Conservation (phyloP, 1,284 basidiomycete species). For the Xerocomus minutiporus region DNA sequence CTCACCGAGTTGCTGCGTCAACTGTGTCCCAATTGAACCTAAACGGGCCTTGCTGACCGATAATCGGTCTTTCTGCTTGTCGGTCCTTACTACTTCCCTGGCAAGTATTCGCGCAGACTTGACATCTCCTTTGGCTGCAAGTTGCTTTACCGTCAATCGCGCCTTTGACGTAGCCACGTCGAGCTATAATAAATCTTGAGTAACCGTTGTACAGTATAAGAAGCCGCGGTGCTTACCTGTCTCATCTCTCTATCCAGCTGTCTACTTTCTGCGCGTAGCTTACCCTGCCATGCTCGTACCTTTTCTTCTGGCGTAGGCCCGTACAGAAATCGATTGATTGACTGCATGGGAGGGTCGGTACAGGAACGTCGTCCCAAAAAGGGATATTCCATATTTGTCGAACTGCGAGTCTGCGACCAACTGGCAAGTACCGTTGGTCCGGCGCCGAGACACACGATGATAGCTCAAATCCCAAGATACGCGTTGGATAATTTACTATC, state of each 20-base stretch:
- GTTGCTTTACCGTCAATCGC: conserved; percentile 78
- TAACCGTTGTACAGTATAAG: conserved; percentile 18
- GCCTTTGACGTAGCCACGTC: conserved; percentile 82
- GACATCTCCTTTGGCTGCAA: conserved; percentile 88
- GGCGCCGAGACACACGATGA: neutral
- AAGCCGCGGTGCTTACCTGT: conserved; percentile 59
- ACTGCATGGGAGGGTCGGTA: conserved; percentile 58
- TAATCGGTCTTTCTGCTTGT: conserved; percentile 91
- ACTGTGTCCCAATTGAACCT: conserved; percentile 87
- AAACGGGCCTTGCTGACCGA: conserved; percentile 91
- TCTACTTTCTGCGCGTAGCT: conserved; percentile 76
- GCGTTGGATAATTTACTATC: neutral
- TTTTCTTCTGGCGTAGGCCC: conserved; percentile 93
- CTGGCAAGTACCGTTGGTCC: too few species aligned
- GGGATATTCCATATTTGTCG: conserved; percentile 11
- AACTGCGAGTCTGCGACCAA: too few species aligned
- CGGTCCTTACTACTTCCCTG: conserved; percentile 89
- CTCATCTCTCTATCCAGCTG: conserved; percentile 87
- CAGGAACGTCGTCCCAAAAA: conserved; percentile 15
- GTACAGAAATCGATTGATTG: conserved; percentile 87
- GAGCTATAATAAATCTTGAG: conserved; percentile 48
- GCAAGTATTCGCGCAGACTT: conserved; percentile 92
- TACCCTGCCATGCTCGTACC: conserved; percentile 83
- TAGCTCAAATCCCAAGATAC: neutral
- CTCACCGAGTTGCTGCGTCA: conserved; percentile 91